Conservation (phyloP, 1,139 yeast genomes). For the Yamadazyma membranifaciens region DNA sequence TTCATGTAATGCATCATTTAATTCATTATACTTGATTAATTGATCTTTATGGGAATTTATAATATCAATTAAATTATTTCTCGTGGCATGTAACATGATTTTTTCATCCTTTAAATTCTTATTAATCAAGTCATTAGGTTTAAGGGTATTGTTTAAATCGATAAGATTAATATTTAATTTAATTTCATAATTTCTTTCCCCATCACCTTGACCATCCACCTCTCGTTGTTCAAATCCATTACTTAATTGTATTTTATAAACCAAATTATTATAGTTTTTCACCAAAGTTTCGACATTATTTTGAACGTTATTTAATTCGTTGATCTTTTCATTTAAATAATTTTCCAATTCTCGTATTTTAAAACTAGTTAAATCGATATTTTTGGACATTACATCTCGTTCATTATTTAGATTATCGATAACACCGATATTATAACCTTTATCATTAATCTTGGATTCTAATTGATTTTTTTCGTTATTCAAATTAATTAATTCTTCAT, state of each 20-base stretch:
- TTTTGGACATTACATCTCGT: conserved; percentile 54
- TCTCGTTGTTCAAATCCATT: conserved; percentile 1
- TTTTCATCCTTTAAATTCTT: conserved; percentile 38
- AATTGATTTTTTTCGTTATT: conserved; percentile 46
- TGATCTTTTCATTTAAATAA: conserved; percentile 45
- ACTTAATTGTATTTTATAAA: conserved; percentile 43
- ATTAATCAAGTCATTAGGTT: conserved; percentile 26
- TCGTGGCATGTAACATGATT: conserved; percentile 41
- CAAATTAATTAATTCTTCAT: conserved; percentile 40
- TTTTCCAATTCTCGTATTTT: conserved; percentile 37
- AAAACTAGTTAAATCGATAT: conserved; percentile 50
- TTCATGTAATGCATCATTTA: conserved; percentile 55
- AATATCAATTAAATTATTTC: conserved; percentile 46
- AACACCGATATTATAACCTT: conserved; percentile 60
- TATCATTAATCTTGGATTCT: conserved; percentile 47
- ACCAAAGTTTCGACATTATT: conserved; percentile 52
- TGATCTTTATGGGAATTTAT: conserved; percentile 61
- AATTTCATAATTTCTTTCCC: conserved; percentile 27
- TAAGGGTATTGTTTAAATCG: conserved; percentile 22
- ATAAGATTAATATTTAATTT: conserved; percentile 25
- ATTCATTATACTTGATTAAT: conserved; percentile 56
- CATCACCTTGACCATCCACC: neutral
- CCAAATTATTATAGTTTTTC: conserved; percentile 54
- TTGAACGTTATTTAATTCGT: conserved; percentile 44
- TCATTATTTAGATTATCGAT: conserved; percentile 64